phyloP scores from a whole-genome alignment of 1,139 yeast genomes.

The Yamadazyma friedrichii region DNA sequence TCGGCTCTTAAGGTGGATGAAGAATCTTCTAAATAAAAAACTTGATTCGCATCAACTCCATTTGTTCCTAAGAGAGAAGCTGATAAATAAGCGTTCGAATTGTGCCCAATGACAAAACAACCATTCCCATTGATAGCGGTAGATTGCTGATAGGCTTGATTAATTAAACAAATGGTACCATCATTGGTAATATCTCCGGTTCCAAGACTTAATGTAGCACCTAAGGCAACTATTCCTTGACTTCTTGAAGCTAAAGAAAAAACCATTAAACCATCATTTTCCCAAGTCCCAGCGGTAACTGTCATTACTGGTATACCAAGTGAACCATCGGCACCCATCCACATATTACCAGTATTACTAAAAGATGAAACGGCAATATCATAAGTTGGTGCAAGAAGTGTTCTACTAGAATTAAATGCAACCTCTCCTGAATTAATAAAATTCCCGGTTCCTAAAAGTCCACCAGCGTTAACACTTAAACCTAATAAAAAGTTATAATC shows the following conservation, averaged over 20 bases:
- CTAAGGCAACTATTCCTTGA: constrained; percentile 18
- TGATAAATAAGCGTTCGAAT: constrained; percentile 22
- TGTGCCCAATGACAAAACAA: constrained; percentile 24
- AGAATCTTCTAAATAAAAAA: constrained; percentile 21
- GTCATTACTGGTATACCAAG: constrained; percentile 18
- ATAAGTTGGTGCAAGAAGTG: constrained; percentile 19
- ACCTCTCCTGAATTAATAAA: constrained; percentile 7
- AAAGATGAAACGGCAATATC: constrained; percentile 20
- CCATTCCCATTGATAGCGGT: constrained; percentile 27
- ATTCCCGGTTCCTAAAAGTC: constrained; percentile 7
- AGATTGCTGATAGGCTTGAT: constrained; percentile 24
- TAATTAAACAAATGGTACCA: constrained; percentile 31
- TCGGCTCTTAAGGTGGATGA: constrained; percentile 22
- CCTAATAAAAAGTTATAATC: constrained; percentile 8
- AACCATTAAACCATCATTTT: constrained; percentile 24
- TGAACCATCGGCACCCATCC: constrained; percentile 23
- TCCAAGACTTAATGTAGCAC: constrained; percentile 10
- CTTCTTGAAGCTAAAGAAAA: constrained; percentile 21
- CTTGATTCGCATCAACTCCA: constrained; percentile 17
- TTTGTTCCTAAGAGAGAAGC: constrained; percentile 15
- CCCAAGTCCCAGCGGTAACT: constrained; percentile 20
- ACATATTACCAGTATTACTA: constrained; percentile 26
- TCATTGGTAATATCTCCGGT: constrained; percentile 21
- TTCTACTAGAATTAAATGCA: constrained; percentile 19
- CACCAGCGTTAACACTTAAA: constrained; percentile 5